Evolutionary conservation across 2,329 filamentous ascomycete species (phyloP).

Genomic region (Stachybotrys chartarum): DNA sequence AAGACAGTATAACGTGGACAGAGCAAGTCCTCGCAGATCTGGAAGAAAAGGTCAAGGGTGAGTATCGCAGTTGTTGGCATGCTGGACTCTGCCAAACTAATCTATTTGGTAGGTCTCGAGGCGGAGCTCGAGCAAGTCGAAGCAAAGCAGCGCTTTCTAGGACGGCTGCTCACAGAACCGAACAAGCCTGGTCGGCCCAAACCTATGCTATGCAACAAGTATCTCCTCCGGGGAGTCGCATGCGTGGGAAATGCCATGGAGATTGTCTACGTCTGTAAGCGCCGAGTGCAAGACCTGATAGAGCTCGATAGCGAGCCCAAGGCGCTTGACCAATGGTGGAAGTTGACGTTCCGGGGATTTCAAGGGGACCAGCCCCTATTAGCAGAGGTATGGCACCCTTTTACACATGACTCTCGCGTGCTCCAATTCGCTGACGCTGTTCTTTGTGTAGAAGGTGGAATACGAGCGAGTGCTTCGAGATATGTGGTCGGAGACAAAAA

Average conservation of each 20-base stretch:
- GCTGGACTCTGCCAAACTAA: slow-evolving; percentile 10
- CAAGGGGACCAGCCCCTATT: slow-evolving; percentile 27
- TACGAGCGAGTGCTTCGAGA: slow-evolving; percentile 36
- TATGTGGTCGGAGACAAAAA: slow-evolving; percentile 40
- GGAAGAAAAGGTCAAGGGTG: slow-evolving; percentile 26
- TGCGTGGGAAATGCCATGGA: slow-evolving; percentile 26
- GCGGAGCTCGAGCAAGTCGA: slow-evolving; percentile 21
- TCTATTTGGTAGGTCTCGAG: slow-evolving; percentile 16
- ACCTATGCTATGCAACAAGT: slow-evolving; percentile 36
- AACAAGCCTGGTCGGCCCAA: slow-evolving; percentile 25
- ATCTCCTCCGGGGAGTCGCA: slow-evolving; percentile 44
- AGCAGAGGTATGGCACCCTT: slow-evolving; percentile 35
- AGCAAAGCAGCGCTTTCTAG: slow-evolving; percentile 29
- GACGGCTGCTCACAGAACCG: slow-evolving; percentile 30
- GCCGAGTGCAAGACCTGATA: slow-evolving; percentile 32
- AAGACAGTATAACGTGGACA: slow-evolving; percentile 24
- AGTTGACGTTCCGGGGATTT: slow-evolving; percentile 18
- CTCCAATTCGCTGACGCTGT: slow-evolving; percentile 7
- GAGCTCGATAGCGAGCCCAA: slow-evolving; percentile 28
- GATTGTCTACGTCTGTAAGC: slow-evolving; percentile 43
- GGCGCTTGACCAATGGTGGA: slow-evolving; percentile 48
- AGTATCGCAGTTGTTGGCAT: slow-evolving; percentile 3
- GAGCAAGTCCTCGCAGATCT: slow-evolving; percentile 26
- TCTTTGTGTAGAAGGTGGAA: slow-evolving; percentile 34
- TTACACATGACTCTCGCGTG: background rate